Evolutionary conservation across 805 yeast genomes (phyloP), one percentile per base, ranked within the genome.

Genomic region (Vanderwaltozyma yarrowii): DNA sequence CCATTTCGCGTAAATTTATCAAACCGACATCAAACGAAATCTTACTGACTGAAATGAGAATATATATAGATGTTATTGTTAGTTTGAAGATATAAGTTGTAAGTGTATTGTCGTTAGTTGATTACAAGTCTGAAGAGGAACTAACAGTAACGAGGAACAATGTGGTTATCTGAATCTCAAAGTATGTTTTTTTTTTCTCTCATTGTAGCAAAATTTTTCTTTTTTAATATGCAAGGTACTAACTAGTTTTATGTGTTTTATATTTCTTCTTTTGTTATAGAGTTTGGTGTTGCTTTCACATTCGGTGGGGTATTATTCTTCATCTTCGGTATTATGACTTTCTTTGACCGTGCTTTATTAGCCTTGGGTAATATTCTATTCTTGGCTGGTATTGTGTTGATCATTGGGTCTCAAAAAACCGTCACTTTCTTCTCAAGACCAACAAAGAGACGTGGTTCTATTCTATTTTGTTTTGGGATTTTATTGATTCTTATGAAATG

Each of bases 211-310:
- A n/a, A n/a, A n/a, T n/a, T n/a, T n/a, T n/a, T n/a, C n/a, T n/a
- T n/a, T n/a, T n/a, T n/a, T n/a, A n/a, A n/a, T n/a, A n/a, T n/a
- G n/a, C 26, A 23, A 23, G 26, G 12, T 23, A 23, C 26, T 23
- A 23, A 23, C 26, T 23, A 23, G 26, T 12, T 23, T 12, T 17
- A 8, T 10, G 13, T 24, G 23, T 27, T 26, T 13, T 26, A 5
- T 12, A 5, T 26, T 14, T 13, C n/a, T 14, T 14, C n/a, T 14
- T 26, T 21, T 21, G 9, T 21, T 9, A 21, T 43, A 84, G 95
- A 87, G 62, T 78, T 80, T 52, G 97, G 97, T 27, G 96, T 85
- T 15, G 95, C 85, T 2, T 80, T 87, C 68, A 84, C 95, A 4
- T 87, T 94, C 14, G 82, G 80, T 25, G 95, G 78, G 8, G 73